phyloP scores from a whole-genome alignment of 257 asterid species.

The Haberlea rhodopensis region DNA sequence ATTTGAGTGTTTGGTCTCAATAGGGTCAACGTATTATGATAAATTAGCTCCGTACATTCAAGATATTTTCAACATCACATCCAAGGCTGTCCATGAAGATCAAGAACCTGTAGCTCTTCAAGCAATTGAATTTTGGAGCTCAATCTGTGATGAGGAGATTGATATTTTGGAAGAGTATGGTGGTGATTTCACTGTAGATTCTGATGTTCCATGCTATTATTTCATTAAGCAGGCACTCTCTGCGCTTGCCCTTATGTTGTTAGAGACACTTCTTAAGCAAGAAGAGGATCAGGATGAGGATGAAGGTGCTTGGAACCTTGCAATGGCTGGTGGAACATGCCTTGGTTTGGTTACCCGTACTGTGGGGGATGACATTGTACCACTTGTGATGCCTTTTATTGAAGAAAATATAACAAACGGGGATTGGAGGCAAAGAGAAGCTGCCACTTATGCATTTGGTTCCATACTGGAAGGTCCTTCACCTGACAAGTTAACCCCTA shows the following conservation, averaged over 20 bases:
- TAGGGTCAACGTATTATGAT: slow-evolving; percentile 74
- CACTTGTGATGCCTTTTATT: slow-evolving; percentile 74
- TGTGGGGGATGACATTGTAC: slow-evolving; percentile 78
- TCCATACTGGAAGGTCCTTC: slow-evolving; percentile 85
- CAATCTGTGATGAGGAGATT: slow-evolving; percentile 77
- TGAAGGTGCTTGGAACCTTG: slow-evolving; percentile 85
- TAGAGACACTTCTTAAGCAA: slow-evolving; percentile 82
- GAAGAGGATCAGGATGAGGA: slow-evolving; percentile 88
- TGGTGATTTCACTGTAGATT: slow-evolving; percentile 71
- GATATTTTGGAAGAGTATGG: slow-evolving; percentile 73
- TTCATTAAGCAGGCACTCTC: slow-evolving; percentile 79
- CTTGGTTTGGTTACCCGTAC: slow-evolving; percentile 83
- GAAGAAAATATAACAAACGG: slow-evolving; percentile 59
- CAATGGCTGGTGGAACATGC: slow-evolving; percentile 92
- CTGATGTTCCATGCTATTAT: slow-evolving; percentile 68
- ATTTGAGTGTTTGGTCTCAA: slow-evolving; percentile 73
- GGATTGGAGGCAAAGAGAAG: slow-evolving; percentile 81
- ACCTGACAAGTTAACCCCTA: slow-evolving; percentile 61
- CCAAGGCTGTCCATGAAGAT: slow-evolving; percentile 71
- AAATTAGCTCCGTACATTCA: slow-evolving; percentile 70
- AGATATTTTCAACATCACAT: slow-evolving; percentile 67
- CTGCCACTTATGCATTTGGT: slow-evolving; percentile 79
- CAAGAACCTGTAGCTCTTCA: slow-evolving; percentile 83
- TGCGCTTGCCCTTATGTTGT: slow-evolving; percentile 66
- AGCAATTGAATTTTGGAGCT: slow-evolving; percentile 82